phyloP scores from a whole-genome alignment of 2,329 filamentous ascomycete genomes.

The Lojkania enalia region DNA sequence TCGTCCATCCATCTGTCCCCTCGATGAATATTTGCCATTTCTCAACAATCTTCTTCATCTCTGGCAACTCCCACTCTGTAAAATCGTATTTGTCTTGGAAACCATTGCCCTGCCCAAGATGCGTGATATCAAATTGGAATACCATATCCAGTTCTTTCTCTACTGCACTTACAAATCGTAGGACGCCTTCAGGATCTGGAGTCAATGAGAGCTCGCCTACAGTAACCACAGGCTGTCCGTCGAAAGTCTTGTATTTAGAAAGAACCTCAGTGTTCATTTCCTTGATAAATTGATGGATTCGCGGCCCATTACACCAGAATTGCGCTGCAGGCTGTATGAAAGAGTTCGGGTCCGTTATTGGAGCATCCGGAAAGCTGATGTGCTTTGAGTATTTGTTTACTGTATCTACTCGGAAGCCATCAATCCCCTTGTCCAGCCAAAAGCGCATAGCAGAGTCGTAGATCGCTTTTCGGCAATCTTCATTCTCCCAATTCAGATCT shows the following conservation, averaged over 20 bases:
- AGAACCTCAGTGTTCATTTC: conserved; percentile 58
- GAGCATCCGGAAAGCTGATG: conserved; percentile 48
- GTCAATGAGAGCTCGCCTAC: conserved; percentile 62
- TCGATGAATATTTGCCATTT: conserved; percentile 56
- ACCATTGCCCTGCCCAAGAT: conserved; percentile 42
- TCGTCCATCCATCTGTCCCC: conserved; percentile 56
- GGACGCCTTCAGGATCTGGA: conserved; percentile 46
- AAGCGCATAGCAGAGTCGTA: conserved; percentile 52
- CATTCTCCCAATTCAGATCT: conserved; percentile 55
- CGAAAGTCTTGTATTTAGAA: conserved; percentile 56
- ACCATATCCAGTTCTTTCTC: conserved; percentile 53
- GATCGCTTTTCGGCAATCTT: conserved; percentile 49
- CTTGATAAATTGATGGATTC: conserved; percentile 61
- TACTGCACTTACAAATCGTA: conserved; percentile 47
- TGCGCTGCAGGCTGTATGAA: conserved; percentile 54
- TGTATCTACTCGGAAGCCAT: conserved; percentile 54
- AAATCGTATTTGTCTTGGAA: conserved; percentile 37
- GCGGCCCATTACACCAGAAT: conserved; percentile 61
- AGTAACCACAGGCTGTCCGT: conserved; percentile 48
- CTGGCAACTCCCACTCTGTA: conserved; percentile 46
- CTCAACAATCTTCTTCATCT: conserved; percentile 46
- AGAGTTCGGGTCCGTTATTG: conserved; percentile 44
- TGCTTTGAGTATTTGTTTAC: conserved; percentile 55
- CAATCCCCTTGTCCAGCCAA: conserved; percentile 52
- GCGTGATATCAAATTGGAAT: conserved; percentile 52